Evolutionary conservation across 305 asterid species (phyloP), one percentile per base, ranked within the genome.

Genomic region (Plantago coronopus): DNA sequence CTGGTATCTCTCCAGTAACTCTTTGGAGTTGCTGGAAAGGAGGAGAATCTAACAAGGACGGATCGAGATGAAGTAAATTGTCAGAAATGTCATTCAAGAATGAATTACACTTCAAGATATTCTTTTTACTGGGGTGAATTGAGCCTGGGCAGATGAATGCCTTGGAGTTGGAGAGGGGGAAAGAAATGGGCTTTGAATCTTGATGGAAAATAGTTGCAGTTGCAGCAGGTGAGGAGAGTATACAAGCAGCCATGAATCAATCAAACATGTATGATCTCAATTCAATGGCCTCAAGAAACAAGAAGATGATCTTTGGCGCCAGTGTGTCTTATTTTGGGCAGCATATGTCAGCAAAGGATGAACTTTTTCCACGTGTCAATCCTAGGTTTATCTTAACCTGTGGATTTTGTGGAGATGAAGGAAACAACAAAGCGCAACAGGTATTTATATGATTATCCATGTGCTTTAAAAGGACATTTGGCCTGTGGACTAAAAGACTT

Each of bases 201-300:
- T 80, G 84, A 57, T 56, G 83, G 57, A 69, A 68, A 16, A 84
- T 29, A 17, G 84, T 18, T 14, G 85, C 25, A 18, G 87, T 20
- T 12, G 82, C 69, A 11, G 79, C 22, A 11, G 93, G 84, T 51
- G 83, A 78, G 51, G 80, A 72, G n/a, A 72, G 76, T 31, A 51
- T 51, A 23, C 25, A 34, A 43, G 95, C 81, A 42, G 91, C 95
- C 94, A 87, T 90, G 64, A 20, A 31, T 7, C 8, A 31, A 31
- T 7, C 29, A 25, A 25, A 40, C 14, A 47, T 8, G 19, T 47
- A 8, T 31, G 38, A 31, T 31, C 7, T 31, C 38, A 31, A 31
- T 31, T 31, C 38, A 31, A 31, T 31, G 38, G 38, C 38, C 38
- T 31, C 53, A 47, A 44, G 59, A 47, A 48, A 42, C 65, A 31